phyloP scores from a whole-genome alignment of 2,329 filamentous ascomycete species.

The Colletotrichum brevisporum region DNA sequence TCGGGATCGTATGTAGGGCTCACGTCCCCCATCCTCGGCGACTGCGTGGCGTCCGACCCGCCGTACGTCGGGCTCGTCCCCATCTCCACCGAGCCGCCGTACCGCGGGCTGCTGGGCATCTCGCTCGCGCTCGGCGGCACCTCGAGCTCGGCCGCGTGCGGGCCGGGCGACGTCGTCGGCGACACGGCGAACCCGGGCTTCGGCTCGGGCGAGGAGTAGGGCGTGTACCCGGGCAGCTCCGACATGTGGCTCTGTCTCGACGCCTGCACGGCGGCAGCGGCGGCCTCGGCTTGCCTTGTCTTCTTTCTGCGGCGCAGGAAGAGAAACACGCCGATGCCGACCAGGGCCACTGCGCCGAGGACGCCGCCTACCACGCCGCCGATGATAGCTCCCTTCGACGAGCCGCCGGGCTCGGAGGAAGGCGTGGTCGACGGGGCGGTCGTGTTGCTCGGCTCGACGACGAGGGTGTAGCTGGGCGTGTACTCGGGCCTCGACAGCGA shows the following conservation, averaged over 20 bases:
- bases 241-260: slow-evolving; percentile 21
- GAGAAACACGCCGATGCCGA: slow-evolving; percentile 1
- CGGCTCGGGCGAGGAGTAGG: slow-evolving; percentile 10
- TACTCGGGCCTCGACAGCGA: slow-evolving; percentile 41
- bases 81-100: slow-evolving; percentile 27
- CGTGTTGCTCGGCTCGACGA: not conserved
- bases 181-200: not conserved
- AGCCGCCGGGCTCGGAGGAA: not conserved
- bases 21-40: slow-evolving; percentile 6
- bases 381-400: not conserved
- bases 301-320: slow-evolving; percentile 1
- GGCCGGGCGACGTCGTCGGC: not conserved
- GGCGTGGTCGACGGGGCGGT: not conserved
- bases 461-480: slow-evolving; percentile 44
- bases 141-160: slow-evolving; percentile 25
- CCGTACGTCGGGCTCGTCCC: not conserved
- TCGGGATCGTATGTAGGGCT: slow-evolving; percentile 12
- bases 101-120: slow-evolving; percentile 33
- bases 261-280: slow-evolving; percentile 4
- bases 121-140: slow-evolving; percentile 24
- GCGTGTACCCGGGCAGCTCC: slow-evolving; percentile 24
- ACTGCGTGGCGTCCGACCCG: slow-evolving; percentile 11
- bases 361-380: slow-evolving; percentile 19
- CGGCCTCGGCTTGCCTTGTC: not conserved
- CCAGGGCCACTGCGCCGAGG: not conserved